Percentiles rank a stretch among this genome's conserved stretches.
Evolutionary conservation across 257 asterid genomes (phyloP).

Genomic region (Leptodermis oblonga): DNA sequence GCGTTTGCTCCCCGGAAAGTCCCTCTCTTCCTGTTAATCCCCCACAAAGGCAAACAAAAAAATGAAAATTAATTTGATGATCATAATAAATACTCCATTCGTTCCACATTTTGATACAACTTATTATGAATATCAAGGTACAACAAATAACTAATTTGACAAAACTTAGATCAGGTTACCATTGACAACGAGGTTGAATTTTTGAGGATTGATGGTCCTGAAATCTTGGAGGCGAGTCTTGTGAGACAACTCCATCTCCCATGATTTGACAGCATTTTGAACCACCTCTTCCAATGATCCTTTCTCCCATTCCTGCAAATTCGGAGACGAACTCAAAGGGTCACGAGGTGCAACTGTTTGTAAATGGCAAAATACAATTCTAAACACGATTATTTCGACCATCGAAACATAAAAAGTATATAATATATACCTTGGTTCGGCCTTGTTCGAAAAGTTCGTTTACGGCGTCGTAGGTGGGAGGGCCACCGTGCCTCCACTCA

Average conservation of each 20-base stretch:
- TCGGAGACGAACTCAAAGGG: neutral
- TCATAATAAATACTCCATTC: too few relatives aligned
- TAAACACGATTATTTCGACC: too few relatives aligned
- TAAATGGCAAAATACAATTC: neutral
- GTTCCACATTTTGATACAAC: too few relatives aligned
- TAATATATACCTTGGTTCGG: constrained; percentile 46
- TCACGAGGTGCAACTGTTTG: neutral
- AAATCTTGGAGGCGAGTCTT: constrained; percentile 65
- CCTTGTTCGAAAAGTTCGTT: constrained; percentile 74
- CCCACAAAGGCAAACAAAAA: neutral
- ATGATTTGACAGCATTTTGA: constrained; percentile 81
- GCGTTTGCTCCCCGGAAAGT: constrained; percentile 62
- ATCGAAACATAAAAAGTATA: too few relatives aligned
- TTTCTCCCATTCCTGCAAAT: constrained; percentile 61
- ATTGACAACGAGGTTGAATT: constrained; percentile 77
- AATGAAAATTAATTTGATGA: too few relatives aligned
- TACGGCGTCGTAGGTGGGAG: constrained; percentile 63
- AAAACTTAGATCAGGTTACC: constrained; percentile 36
- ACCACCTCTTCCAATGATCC: constrained; percentile 85
- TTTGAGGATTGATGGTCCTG: constrained; percentile 65
- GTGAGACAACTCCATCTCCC: constrained; percentile 98
- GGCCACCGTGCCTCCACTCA: constrained; percentile 85
- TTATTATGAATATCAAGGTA: too few relatives aligned
- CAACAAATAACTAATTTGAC: neutral
- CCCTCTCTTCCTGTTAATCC: constrained; percentile 70